Evolutionary conservation across 2,329 filamentous ascomycete species (phyloP).

Genomic region (Trichophyton simii): DNA sequence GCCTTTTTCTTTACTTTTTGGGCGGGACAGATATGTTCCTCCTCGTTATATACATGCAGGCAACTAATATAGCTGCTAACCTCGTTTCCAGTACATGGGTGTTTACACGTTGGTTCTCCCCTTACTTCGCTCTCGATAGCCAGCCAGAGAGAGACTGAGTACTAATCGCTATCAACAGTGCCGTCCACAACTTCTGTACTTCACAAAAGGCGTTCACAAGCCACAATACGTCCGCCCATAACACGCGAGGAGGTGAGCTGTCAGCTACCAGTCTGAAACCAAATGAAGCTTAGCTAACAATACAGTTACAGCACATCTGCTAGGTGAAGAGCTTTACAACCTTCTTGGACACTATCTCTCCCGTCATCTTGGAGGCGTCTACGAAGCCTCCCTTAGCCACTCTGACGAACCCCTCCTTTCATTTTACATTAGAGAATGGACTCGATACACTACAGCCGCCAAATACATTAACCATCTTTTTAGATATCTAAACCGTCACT

Average conservation of each 20-base stretch:
- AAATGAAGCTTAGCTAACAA: slow-evolving; percentile 6
- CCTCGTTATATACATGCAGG: background rate
- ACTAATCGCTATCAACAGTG: slow-evolving; percentile 35
- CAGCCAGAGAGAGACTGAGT: background rate
- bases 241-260: slow-evolving; percentile 58
- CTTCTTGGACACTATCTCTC: slow-evolving; percentile 79
- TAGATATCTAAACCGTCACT: slow-evolving; percentile 90
- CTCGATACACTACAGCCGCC: slow-evolving; percentile 83
- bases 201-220: slow-evolving; percentile 78
- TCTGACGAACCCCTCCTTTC: slow-evolving; percentile 77
- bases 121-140: slow-evolving; percentile 2
- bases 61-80: background rate
- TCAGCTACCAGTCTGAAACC: slow-evolving; percentile 6
- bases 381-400: slow-evolving; percentile 61
- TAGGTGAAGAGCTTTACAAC: slow-evolving; percentile 92
- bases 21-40: background rate
- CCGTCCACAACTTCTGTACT: slow-evolving; percentile 98
- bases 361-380: slow-evolving; percentile 59
- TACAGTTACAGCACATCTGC: slow-evolving; percentile 58
- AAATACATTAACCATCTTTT: slow-evolving; percentile 98
- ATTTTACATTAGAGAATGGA: slow-evolving; percentile 96
- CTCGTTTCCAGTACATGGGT: slow-evolving; percentile 63
- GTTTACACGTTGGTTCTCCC: slow-evolving; percentile 62
- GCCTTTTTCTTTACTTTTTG: no score
- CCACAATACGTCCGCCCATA: slow-evolving; percentile 36